These are phyloP conservation scores for Astrothelium macrocarpum DNA, from an alignment of 495 filamentous ascomycete species.

Conservation along the genomic window DNA sequence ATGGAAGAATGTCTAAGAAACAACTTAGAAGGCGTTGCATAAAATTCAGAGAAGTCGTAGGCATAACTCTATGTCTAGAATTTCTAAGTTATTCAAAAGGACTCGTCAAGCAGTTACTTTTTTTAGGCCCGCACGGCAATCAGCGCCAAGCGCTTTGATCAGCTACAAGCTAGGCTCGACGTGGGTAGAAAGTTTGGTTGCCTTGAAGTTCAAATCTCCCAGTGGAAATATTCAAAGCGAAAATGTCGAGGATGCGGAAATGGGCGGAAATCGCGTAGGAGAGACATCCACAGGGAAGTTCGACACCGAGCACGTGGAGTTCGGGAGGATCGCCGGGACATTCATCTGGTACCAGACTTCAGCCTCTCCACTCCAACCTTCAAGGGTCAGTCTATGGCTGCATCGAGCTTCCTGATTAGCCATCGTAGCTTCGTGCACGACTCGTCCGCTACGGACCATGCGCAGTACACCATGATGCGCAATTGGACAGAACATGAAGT, in stretches of 20 bases:
- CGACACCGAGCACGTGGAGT: neutral
- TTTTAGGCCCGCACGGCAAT: too few relatives aligned
- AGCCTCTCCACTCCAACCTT: neutral
- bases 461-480: neutral
- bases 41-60: neutral
- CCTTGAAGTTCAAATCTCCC: neutral
- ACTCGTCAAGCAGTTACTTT: neutral
- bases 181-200: neutral
- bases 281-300: neutral
- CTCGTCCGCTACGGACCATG: neutral
- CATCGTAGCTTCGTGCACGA: neutral
- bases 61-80: neutral
- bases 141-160: too few relatives aligned
- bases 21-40: conserved; percentile 5
- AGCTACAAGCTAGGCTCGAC: too few relatives aligned
- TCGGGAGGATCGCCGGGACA: neutral
- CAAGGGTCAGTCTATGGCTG: neutral
- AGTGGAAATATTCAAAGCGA: neutral
- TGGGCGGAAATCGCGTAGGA: too few relatives aligned
- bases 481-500: neutral
- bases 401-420: conserved; percentile 4
- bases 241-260: neutral
- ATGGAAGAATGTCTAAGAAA: conserved; percentile 19
- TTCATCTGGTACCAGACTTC: neutral
- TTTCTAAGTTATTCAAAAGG: neutral